These are phyloP conservation scores for Cordyceps tenuipes DNA, from an alignment of 2,329 filamentous ascomycete genomes.

Conservation along the genomic window DNA sequence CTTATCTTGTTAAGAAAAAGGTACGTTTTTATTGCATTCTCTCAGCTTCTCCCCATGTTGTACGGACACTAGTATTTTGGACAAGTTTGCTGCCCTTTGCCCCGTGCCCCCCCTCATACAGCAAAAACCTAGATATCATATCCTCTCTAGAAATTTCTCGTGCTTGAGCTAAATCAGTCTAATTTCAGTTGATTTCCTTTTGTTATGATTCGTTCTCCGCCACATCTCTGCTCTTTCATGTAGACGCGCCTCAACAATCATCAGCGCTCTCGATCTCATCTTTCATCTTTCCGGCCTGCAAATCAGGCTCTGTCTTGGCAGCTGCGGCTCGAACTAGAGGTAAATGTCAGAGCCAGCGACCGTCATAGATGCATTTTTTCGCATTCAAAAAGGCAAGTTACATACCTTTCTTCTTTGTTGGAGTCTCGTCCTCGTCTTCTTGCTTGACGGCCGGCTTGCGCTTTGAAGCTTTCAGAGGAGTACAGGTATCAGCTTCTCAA, in stretches of 20 bases:
- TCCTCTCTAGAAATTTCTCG: neutral
- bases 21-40: neutral
- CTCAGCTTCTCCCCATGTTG: neutral
- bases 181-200: neutral
- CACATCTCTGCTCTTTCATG: neutral
- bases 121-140: neutral
- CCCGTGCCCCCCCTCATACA: neutral
- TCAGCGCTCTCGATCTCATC: neutral
- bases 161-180: neutral
- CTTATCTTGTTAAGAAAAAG: neutral
- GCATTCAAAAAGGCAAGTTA: neutral
- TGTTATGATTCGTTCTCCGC: neutral
- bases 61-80: neutral
- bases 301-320: neutral
- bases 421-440: constrained; percentile 9
- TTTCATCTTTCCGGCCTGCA: neutral
- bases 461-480: constrained; percentile 10
- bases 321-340: neutral
- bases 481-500: neutral
- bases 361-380: neutral
- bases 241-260: neutral
- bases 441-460: constrained; percentile 14
- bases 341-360: neutral
- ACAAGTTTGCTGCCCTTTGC: neutral
- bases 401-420: constrained; percentile 10